Evolutionary conservation across 2,329 filamentous ascomycete species (phyloP), one percentile per base, ranked within the genome.

Genomic region (Alternaria sp.): DNA sequence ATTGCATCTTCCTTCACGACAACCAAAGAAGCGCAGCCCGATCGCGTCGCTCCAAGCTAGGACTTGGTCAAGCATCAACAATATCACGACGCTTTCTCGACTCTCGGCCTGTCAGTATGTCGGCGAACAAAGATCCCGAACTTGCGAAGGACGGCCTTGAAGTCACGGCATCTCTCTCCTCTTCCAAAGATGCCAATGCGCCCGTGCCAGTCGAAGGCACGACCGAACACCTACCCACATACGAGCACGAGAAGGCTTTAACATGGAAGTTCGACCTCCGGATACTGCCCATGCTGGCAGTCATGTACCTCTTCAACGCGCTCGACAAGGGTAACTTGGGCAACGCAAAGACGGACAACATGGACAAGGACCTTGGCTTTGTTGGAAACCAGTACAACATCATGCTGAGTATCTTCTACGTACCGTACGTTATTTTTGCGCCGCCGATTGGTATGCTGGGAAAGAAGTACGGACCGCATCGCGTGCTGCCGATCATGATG

Each of bases 371-470:
- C 69, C 80, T 92, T 19, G 76, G 86, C 30, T 89, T 93, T 79
- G 84, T 84, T 46, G 77, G 80, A 1, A 85, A 88, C 66, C 85
- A 92, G 74, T 92, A 93, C 80, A 92, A 92, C 74, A 84, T 88
- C 26, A 85, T 92, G 51, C 79, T 93, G 36, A 55, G 69, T 51
- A 88, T 93, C 67, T 93, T 93, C 83, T 93, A 91, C 78, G 83
- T 93, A 7, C 91, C 91, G 0, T 93, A 91, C 74, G 90, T 92
- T 36, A 74, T 93, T 4, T 90, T 89, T 57, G 90, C 89, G 2
- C 89, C 89, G 0, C 87, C 89, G 2, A 78, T 92, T 43, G 84
- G 83, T 12, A 89, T 93, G 80, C 74, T 91, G 5, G 90, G 90
- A 57, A 93, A 91, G 81, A 89, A 86, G 64, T 90, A 85, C 71